Percentiles rank a stretch among this genome's conserved stretches.
phyloP scores from a whole-genome alignment of 2,329 filamentous ascomycete genomes.

The Colletotrichum navitas region DNA sequence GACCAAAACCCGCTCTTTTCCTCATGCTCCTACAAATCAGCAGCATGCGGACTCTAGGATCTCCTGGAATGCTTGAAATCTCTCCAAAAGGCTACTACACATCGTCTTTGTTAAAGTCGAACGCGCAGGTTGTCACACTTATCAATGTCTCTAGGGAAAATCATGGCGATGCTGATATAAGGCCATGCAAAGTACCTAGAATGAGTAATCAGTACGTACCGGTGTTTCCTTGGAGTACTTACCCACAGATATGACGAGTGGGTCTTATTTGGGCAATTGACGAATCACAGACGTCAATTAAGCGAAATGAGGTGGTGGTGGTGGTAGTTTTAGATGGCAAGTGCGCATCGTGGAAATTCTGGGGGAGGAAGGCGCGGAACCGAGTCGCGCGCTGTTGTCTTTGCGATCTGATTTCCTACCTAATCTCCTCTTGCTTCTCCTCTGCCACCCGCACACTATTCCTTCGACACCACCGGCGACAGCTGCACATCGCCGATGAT shows the following conservation, averaged over 20 bases:
- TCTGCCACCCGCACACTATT: constrained; percentile 28
- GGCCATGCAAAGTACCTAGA: too few species aligned
- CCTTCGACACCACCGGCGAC: constrained; percentile 17
- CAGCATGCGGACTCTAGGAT: too few species aligned
- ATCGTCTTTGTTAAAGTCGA: too few species aligned
- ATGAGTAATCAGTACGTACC: neutral
- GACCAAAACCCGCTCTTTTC: too few species aligned
- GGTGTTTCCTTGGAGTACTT: constrained; percentile 14
- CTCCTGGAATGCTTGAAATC: too few species aligned
- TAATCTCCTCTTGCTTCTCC: neutral
- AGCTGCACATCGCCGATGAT: constrained; percentile 35
- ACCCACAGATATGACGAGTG: constrained; percentile 22
- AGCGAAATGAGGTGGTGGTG: constrained; percentile 20
- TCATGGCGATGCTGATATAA: constrained; percentile 4
- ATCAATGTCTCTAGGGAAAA: neutral
- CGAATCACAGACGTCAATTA: constrained; percentile 27
- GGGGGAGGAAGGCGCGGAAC: neutral
- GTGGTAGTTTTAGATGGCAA: neutral
- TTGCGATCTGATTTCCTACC: constrained; percentile 5
- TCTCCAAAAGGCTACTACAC: too few species aligned
- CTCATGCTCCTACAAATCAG: too few species aligned
- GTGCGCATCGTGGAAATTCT: constrained; percentile 7
- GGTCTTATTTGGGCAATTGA: constrained; percentile 15
- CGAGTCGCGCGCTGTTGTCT: constrained; percentile 13
- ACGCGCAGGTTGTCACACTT: too few species aligned